These are phyloP conservation scores for Capsicum chinense DNA, from an alignment of 257 asterid species.

Conservation along the genomic window DNA sequence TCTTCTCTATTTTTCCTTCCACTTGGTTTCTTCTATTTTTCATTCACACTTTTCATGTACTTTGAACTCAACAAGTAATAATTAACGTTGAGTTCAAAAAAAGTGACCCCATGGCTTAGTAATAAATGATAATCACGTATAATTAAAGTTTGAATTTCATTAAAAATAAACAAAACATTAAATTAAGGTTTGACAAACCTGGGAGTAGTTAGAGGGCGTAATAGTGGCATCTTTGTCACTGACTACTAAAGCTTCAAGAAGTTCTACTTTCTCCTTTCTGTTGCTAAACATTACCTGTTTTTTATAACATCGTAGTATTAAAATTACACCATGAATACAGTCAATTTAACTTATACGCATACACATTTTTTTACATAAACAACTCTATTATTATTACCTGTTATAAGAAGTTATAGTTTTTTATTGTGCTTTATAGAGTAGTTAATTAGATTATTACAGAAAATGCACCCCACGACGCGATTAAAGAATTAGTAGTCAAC, in stretches of 20 bases:
- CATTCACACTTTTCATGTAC: too few species aligned
- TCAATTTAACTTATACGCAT: not conserved
- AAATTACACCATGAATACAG: not conserved
- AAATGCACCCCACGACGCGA: not conserved
- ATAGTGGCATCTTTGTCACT: conserved; percentile 27
- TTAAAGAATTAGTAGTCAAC: too few species aligned
- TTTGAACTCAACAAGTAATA: too few species aligned
- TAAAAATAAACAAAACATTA: not conserved
- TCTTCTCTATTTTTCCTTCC: too few species aligned
- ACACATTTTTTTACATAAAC: not conserved
- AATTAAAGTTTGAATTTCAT: not conserved
- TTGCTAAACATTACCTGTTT: conserved; percentile 37
- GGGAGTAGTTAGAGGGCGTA: not conserved
- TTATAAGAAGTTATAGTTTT: not conserved
- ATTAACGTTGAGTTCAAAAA: too few species aligned
- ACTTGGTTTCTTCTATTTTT: too few species aligned
- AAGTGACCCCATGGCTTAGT: not conserved
- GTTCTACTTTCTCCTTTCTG: conserved; percentile 39
- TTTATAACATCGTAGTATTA: not conserved
- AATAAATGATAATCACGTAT: too few species aligned
- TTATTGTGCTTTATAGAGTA: not conserved
- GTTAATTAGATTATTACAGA: not conserved
- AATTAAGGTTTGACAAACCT: conserved; percentile 27
- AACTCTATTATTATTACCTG: not conserved
- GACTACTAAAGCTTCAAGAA: conserved; percentile 35